phyloP scores from a whole-genome alignment of 1,284 basidiomycete genomes.

The Jaminaea rosea region DNA sequence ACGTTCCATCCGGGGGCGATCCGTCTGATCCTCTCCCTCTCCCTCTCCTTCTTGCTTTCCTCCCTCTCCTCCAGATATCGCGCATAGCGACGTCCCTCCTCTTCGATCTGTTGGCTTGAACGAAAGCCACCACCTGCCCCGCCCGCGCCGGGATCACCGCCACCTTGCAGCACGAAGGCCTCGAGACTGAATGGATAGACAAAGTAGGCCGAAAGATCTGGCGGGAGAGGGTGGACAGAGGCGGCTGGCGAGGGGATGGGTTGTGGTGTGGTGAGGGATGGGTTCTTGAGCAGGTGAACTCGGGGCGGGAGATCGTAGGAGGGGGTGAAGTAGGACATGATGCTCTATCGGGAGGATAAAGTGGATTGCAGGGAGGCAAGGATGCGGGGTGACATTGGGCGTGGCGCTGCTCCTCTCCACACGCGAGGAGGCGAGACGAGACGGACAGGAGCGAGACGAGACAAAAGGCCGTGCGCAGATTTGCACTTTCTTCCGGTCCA shows the following conservation, averaged over 20 bases:
- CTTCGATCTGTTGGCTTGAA: not conserved
- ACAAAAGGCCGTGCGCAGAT: too few relatives aligned
- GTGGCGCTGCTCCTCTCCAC: too few relatives aligned
- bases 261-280: constrained; percentile 15
- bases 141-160: too few relatives aligned
- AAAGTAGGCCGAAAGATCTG: constrained; percentile 30
- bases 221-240: constrained; percentile 30
- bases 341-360: too few relatives aligned
- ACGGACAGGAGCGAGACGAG: too few relatives aligned
- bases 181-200: constrained; percentile 37
- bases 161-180: constrained; percentile 27
- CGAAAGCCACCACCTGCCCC: too few relatives aligned
- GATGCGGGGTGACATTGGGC: too few relatives aligned
- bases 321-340: too few relatives aligned
- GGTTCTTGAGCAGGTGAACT: constrained; percentile 32
- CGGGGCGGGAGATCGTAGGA: constrained; percentile 21
- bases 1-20: constrained; percentile 51
- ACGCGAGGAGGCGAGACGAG: too few relatives aligned
- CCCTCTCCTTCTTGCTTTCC: constrained; percentile 61
- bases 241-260: constrained; percentile 13
- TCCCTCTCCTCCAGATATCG: constrained; percentile 49
- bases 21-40: constrained; percentile 57
- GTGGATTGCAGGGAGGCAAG: too few relatives aligned
- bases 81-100: not conserved
- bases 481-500: too few relatives aligned